phyloP scores from a whole-genome alignment of 441 rosid genomes.

The Bruguiera hainesii region DNA sequence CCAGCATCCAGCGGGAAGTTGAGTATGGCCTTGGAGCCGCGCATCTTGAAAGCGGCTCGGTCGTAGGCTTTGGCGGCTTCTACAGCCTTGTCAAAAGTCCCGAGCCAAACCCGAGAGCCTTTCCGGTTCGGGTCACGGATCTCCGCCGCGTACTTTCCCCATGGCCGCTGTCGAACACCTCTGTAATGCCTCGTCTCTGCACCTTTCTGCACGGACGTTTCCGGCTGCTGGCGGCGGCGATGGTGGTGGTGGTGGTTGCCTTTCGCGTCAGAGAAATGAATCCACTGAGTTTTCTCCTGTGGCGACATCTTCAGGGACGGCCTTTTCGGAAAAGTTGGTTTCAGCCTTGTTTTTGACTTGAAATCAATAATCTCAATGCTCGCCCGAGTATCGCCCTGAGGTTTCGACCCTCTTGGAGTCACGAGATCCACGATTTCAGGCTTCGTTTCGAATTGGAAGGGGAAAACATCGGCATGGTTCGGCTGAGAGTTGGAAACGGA shows the following conservation, averaged over 20 bases:
- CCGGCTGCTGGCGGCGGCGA: not conserved
- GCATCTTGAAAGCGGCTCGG: slow-evolving; percentile 69
- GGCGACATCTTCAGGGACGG: slow-evolving; percentile 44
- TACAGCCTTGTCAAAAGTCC: slow-evolving; percentile 73
- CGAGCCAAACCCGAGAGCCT: slow-evolving; percentile 81
- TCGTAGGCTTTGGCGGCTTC: slow-evolving; percentile 95
- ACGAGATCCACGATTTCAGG: slow-evolving; percentile 38
- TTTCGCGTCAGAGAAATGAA: slow-evolving; percentile 34
- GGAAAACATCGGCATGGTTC: not conserved
- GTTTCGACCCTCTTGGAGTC: slow-evolving; percentile 3
- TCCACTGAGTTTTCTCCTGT: slow-evolving; percentile 47
- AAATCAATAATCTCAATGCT: not conserved
- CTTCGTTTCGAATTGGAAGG: slow-evolving; percentile 31
- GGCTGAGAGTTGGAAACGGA: too few relatives aligned
- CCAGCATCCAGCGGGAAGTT: slow-evolving; percentile 84
- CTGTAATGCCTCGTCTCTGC: slow-evolving; percentile 59
- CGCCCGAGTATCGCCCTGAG: slow-evolving; percentile 2
- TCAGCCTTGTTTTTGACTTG: not conserved
- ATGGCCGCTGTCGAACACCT: slow-evolving; percentile 87
- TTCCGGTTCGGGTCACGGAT: slow-evolving; percentile 80
- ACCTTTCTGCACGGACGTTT: not conserved
- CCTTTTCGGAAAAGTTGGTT: slow-evolving; percentile 18
- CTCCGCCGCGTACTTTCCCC: slow-evolving; percentile 98
- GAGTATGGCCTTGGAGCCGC: slow-evolving; percentile 79
- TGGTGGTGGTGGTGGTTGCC: not conserved